phyloP scores from a whole-genome alignment of 495 filamentous ascomycete genomes.

The Neurospora sp. region DNA sequence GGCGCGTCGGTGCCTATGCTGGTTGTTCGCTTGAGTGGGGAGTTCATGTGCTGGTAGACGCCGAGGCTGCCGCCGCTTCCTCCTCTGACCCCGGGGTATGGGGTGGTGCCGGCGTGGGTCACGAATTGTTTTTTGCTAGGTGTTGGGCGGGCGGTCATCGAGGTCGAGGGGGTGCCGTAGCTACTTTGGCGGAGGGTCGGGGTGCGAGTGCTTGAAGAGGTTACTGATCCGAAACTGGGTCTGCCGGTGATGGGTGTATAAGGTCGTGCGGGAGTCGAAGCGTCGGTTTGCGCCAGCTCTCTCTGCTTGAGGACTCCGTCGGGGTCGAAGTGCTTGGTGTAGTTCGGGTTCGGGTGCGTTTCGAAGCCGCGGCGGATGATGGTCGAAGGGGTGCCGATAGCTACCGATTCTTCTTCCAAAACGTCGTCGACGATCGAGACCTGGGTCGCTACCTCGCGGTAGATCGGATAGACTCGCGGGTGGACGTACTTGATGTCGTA shows the following conservation, averaged over 20 bases:
- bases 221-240: constrained; percentile 15
- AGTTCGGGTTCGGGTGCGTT: constrained; percentile 83
- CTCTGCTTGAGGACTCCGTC: constrained; percentile 31
- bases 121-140: background rate
- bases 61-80: constrained; percentile 63
- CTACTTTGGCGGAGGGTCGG: constrained; percentile 2
- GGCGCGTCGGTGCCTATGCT: constrained; percentile 28
- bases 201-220: constrained; percentile 10
- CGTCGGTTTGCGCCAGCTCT: background rate
- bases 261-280: background rate
- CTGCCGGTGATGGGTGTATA: background rate
- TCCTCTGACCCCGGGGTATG: background rate
- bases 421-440: constrained; percentile 38
- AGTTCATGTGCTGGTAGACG: constrained; percentile 69
- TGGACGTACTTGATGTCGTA: constrained; percentile 95
- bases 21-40: constrained; percentile 50
- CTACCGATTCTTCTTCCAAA: constrained; percentile 46
- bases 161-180: constrained; percentile 6
- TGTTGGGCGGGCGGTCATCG: background rate
- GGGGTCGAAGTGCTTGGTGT: constrained; percentile 67
- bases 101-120: constrained; percentile 4
- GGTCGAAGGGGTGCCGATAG: constrained; percentile 66
- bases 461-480: constrained; percentile 68
- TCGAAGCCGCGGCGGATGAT: constrained; percentile 73
- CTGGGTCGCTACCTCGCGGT: constrained; percentile 79